Conservation (phyloP, 345 rosid species). For the Salix koriyanagi region DNA sequence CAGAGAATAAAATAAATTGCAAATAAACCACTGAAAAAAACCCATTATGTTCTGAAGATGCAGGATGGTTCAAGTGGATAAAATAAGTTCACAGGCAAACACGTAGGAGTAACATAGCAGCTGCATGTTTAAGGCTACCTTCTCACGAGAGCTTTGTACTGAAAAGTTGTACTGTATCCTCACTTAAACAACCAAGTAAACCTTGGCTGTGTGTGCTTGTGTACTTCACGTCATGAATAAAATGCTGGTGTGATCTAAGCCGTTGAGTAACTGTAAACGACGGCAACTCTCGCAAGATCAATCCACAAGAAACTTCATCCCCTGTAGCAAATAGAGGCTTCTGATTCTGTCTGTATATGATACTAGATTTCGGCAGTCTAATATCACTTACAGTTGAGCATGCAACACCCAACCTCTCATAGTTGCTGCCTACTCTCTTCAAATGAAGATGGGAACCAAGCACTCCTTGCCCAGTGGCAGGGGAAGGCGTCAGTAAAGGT, state of each 20-base stretch:
- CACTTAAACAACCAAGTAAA: conserved; percentile 60
- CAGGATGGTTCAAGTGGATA: neutral
- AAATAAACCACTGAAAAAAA: too few species aligned
- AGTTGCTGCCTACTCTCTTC: conserved; percentile 45
- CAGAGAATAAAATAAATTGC: too few species aligned
- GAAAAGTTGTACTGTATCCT: conserved; percentile 57
- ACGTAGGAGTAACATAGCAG: neutral
- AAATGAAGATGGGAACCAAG: conserved; percentile 56
- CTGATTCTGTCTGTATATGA: conserved; percentile 42
- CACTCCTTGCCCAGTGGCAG: conserved; percentile 35
- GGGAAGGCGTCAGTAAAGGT: conserved; percentile 38
- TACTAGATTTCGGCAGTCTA: conserved; percentile 62
- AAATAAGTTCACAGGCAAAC: neutral
- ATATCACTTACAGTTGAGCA: conserved; percentile 51
- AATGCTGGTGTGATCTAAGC: conserved; percentile 43
- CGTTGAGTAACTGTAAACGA: conserved; percentile 41
- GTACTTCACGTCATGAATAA: conserved; percentile 61
- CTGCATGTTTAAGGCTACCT: neutral
- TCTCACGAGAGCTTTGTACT: conserved; percentile 22
- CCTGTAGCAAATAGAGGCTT: conserved; percentile 49
- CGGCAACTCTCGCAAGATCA: conserved; percentile 66
- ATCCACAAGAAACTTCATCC: conserved; percentile 52
- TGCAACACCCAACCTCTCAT: conserved; percentile 40
- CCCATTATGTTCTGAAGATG: too few species aligned
- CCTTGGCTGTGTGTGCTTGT: conserved; percentile 21